phyloP scores from a whole-genome alignment of 2,329 filamentous ascomycete genomes.

The Colletotrichum tofieldiae region DNA sequence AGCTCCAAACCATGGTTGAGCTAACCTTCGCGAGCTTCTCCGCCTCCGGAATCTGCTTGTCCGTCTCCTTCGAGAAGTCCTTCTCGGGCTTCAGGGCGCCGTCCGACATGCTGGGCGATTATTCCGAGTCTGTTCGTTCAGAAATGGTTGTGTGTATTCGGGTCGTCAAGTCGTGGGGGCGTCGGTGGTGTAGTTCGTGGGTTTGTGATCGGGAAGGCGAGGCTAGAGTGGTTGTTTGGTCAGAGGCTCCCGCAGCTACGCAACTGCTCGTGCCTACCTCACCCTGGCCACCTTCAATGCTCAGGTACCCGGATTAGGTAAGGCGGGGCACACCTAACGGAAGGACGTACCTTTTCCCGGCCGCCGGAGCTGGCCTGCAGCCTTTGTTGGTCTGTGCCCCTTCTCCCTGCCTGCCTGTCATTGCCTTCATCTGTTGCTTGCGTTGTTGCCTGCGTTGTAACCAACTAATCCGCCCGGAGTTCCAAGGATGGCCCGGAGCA shows the following conservation, averaged over 20 bases:
- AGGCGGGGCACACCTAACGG: slow-evolving; percentile 23
- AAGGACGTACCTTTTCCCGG: slow-evolving; percentile 42
- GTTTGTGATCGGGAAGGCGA: slow-evolving; percentile 27
- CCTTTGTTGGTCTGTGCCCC: neutral
- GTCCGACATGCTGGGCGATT: slow-evolving; percentile 79
- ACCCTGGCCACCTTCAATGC: slow-evolving; percentile 38
- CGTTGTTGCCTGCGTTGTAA: too few relatives aligned
- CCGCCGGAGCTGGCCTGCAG: neutral
- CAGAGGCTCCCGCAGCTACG: slow-evolving; percentile 43
- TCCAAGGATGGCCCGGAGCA: too few relatives aligned
- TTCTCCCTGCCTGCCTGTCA: neutral
- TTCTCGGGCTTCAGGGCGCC: slow-evolving; percentile 93
- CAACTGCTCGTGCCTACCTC: slow-evolving; percentile 44
- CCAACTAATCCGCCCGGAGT: neutral
- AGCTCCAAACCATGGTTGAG: neutral
- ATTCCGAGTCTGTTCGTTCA: neutral
- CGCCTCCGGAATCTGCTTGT: slow-evolving; percentile 91
- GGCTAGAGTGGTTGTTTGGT: slow-evolving; percentile 39
- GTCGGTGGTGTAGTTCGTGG: neutral
- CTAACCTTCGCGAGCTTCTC: slow-evolving; percentile 89
- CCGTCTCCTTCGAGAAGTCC: slow-evolving; percentile 98
- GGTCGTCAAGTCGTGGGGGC: neutral
- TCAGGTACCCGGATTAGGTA: slow-evolving; percentile 41
- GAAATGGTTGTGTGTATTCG: neutral
- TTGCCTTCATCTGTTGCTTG: neutral